Evolutionary conservation across 1,284 basidiomycete genomes (phyloP).

Genomic region (Microbotryomycetes sp.): DNA sequence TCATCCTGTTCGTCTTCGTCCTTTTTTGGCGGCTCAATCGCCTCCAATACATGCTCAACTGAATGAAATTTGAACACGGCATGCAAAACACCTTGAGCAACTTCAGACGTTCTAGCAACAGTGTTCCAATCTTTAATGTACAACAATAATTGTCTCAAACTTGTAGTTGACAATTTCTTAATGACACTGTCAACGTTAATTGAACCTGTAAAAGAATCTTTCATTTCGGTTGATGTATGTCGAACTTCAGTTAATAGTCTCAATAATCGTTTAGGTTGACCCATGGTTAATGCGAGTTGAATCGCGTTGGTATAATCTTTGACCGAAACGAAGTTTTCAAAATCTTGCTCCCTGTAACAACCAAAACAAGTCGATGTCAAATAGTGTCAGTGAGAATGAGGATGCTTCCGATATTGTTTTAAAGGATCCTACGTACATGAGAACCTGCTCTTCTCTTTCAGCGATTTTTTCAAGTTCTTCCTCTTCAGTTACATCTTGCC

Average conservation of each 20-base stretch:
- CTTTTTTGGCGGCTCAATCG: slow-evolving; percentile 35
- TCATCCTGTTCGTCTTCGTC: slow-evolving; percentile 11
- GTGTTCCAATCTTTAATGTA: slow-evolving; percentile 94
- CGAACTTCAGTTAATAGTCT: slow-evolving; percentile 67
- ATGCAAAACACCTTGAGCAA: slow-evolving; percentile 81
- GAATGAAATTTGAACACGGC: slow-evolving; percentile 55
- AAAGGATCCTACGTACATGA: slow-evolving; percentile 56
- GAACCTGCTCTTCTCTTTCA: slow-evolving; percentile 62
- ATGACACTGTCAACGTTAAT: slow-evolving; percentile 73
- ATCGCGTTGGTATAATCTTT: slow-evolving; percentile 90
- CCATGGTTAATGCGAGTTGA: slow-evolving; percentile 80
- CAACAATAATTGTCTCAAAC: slow-evolving; percentile 71
- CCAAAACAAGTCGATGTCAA: no score
- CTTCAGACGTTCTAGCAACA: slow-evolving; percentile 69
- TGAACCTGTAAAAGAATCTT: slow-evolving; percentile 55
- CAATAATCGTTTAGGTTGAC: slow-evolving; percentile 82
- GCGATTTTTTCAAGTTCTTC: slow-evolving; percentile 64
- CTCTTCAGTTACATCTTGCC: slow-evolving; percentile 84
- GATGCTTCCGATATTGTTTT: background rate
- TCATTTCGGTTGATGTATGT: slow-evolving; percentile 11
- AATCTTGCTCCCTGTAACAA: slow-evolving; percentile 77
- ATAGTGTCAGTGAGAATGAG: slow-evolving; percentile 4
- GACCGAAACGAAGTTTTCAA: slow-evolving; percentile 77
- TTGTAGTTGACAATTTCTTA: slow-evolving; percentile 59
- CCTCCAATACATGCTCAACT: slow-evolving; percentile 22